Percentiles rank a stretch among this genome's conserved stretches.
phyloP scores from a whole-genome alignment of 2,329 filamentous ascomycete species.

The Pseudocercospora crystallina region DNA sequence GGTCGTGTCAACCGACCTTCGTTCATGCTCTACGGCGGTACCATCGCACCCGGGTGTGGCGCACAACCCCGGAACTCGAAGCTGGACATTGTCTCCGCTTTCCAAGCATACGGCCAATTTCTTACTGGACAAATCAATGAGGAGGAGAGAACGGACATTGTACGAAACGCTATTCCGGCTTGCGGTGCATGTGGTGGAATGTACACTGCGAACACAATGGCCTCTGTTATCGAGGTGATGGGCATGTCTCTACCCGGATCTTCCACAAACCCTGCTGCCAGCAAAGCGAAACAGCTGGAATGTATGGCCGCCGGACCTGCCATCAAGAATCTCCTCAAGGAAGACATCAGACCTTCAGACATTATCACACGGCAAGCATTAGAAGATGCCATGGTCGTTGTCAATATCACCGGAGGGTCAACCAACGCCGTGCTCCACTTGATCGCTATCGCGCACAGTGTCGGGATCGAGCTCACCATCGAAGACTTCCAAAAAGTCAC shows the following conservation, averaged over 20 bases:
- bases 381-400: conserved; percentile 53
- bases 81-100: conserved; percentile 94
- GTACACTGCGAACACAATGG: conserved; percentile 57
- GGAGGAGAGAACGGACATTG: conserved; percentile 89
- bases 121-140: conserved; percentile 88
- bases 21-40: conserved; percentile 96
- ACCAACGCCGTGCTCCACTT: conserved; percentile 54
- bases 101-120: conserved; percentile 96
- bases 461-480: conserved; percentile 51
- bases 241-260: conserved; percentile 53
- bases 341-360: conserved; percentile 51
- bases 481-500: conserved; percentile 54
- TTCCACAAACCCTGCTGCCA: conserved; percentile 52
- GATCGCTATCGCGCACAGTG: conserved; percentile 52
- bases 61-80: conserved; percentile 62
- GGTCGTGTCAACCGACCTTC: conserved; percentile 90
- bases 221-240: conserved; percentile 52
- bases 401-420: conserved; percentile 52
- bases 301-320: conserved; percentile 51
- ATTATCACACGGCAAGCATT: conserved; percentile 51
- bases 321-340: conserved; percentile 52
- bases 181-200: conserved; percentile 84
- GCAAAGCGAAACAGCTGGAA: conserved; percentile 52
- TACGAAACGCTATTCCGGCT: conserved; percentile 84
- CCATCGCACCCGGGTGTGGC: conserved; percentile 87